Conservation (phyloP, 2,329 filamentous ascomycete genomes). For the Exophiala bonariae region DNA sequence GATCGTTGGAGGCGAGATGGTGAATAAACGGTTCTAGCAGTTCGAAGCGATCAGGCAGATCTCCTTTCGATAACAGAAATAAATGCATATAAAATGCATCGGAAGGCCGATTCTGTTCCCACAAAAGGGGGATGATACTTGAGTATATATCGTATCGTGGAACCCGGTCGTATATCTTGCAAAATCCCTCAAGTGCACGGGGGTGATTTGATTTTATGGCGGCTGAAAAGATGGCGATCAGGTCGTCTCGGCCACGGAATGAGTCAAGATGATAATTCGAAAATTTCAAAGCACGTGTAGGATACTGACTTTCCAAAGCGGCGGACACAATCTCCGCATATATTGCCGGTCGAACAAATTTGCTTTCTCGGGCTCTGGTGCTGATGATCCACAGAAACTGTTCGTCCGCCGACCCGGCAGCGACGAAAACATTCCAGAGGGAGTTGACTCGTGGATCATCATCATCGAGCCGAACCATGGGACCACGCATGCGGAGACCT, state of each 20-base stretch:
- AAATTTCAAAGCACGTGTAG: slow-evolving; percentile 25
- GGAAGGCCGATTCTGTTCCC: slow-evolving; percentile 36
- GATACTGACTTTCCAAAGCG: slow-evolving; percentile 31
- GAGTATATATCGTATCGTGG: slow-evolving; percentile 44
- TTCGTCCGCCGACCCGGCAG: slow-evolving; percentile 16
- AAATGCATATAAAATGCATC: slow-evolving; percentile 49
- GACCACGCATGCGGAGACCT: slow-evolving; percentile 22
- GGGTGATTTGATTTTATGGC: slow-evolving; percentile 19
- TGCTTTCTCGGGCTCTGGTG: slow-evolving; percentile 11
- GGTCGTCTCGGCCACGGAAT: slow-evolving; percentile 20
- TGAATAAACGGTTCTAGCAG: slow-evolving; percentile 43
- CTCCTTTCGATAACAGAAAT: slow-evolving; percentile 41
- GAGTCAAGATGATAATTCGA: slow-evolving; percentile 6
- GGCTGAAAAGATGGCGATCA: slow-evolving; percentile 16
- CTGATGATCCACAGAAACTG: slow-evolving; percentile 19
- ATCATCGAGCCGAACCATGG: slow-evolving; percentile 20
- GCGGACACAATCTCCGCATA: slow-evolving; percentile 48
- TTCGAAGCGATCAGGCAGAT: slow-evolving; percentile 41
- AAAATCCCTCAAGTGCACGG: slow-evolving; percentile 38
- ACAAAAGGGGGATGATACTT: slow-evolving; percentile 42
- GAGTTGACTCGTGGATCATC: slow-evolving; percentile 19
- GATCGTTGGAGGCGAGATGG: slow-evolving; percentile 36
- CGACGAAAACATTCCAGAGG: slow-evolving; percentile 23
- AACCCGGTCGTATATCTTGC: slow-evolving; percentile 41
- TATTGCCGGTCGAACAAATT: slow-evolving; percentile 34